phyloP scores from a whole-genome alignment of 78 protist species.

The Pigoraptor vietnamica region DNA sequence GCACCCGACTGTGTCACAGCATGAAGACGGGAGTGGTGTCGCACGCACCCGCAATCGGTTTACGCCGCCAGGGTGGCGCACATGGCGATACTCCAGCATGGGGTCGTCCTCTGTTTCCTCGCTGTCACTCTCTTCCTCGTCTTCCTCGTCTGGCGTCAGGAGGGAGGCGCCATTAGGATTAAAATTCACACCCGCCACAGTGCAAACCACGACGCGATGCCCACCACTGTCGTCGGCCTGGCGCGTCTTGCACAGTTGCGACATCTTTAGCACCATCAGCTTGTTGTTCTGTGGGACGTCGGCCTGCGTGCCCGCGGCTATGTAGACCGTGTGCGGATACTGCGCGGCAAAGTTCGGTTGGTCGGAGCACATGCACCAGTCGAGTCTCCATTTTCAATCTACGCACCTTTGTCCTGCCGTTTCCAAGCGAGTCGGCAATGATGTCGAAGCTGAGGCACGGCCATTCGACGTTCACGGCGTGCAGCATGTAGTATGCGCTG shows the following conservation, averaged over 20 bases:
- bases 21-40: conserved; percentile 7
- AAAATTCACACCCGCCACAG: neutral
- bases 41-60: conserved; percentile 75
- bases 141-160: conserved; percentile 32
- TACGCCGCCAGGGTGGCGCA: conserved; percentile 61
- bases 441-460: conserved; percentile 86
- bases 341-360: neutral
- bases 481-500: conserved; percentile 83
- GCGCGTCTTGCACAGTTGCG: conserved; percentile 53
- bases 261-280: conserved; percentile 50
- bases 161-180: too few species aligned
- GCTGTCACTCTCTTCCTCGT: conserved; percentile 54
- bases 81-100: conserved; percentile 29
- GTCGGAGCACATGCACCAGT: too few species aligned
- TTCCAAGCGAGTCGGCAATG: conserved; percentile 72
- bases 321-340: conserved; percentile 67
- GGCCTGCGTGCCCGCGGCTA: conserved; percentile 85
- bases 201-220: neutral
- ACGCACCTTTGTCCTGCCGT: neutral
- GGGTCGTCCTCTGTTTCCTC: conserved; percentile 64
- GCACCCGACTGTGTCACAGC: too few species aligned
- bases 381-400: too few species aligned
- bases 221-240: conserved; percentile 35
- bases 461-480: conserved; percentile 74
- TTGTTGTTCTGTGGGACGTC: conserved; percentile 59